A percentile compares a stretch with the other conserved stretches of the same genome.
Conservation (phyloP, 306 rosid genomes). For the Leucaena leucocephala region DNA sequence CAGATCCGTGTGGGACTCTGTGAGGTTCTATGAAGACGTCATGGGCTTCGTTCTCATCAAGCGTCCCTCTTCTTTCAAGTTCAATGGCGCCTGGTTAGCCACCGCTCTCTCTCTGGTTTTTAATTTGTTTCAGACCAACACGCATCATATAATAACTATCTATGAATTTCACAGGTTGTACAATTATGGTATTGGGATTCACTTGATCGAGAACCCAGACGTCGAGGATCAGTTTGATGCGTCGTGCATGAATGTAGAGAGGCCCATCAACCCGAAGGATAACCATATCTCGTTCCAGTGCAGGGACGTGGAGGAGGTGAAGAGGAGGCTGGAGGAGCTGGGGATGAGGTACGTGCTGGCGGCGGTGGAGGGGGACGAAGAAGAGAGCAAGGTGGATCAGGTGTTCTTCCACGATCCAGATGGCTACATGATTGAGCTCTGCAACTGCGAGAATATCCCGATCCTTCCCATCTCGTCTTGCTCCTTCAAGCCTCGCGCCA, state of each 20-base stretch:
- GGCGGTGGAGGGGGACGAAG: conserved; percentile 69
- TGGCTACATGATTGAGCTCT: conserved; percentile 80
- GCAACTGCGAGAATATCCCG: conserved; percentile 80
- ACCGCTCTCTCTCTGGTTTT: neutral
- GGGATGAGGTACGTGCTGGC: conserved; percentile 78
- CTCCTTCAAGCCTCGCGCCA: conserved; percentile 56
- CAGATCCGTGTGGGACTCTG: conserved; percentile 72
- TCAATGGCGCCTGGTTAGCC: conserved; percentile 79
- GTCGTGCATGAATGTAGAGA: conserved; percentile 37
- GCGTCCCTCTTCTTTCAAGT: conserved; percentile 84
- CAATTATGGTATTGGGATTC: conserved; percentile 83
- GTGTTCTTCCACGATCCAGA: conserved; percentile 92
- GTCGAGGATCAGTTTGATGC: conserved; percentile 56
- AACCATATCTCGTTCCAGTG: conserved; percentile 92
- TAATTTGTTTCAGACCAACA: neutral
- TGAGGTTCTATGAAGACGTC: conserved; percentile 69
- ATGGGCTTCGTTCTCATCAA: conserved; percentile 80
- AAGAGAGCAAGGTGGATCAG: conserved; percentile 65
- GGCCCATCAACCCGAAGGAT: conserved; percentile 79
- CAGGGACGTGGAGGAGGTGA: conserved; percentile 74
- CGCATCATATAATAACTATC: neutral
- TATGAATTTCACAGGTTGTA: conserved; percentile 52
- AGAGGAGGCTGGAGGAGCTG: conserved; percentile 71
- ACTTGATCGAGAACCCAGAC: conserved; percentile 72
- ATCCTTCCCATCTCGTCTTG: conserved; percentile 67